A percentile compares a stretch with the other conserved stretches of the same genome.
Evolutionary conservation across 768 basidiomycete genomes (phyloP).

Genomic region (Boletus subparvulus): DNA sequence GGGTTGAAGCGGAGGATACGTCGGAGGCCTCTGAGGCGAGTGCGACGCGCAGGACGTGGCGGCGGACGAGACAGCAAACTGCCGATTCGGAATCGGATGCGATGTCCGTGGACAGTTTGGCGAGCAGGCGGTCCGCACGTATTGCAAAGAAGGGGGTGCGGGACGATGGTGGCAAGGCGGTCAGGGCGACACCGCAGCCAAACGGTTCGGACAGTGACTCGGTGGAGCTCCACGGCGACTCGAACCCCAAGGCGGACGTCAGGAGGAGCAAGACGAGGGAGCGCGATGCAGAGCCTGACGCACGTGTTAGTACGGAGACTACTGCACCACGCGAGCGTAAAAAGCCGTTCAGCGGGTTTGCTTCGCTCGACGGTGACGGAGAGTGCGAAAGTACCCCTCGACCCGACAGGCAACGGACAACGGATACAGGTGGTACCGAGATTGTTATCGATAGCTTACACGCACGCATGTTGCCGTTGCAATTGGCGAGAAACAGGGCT

Average conservation of each 20-base stretch:
- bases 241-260: not conserved
- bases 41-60: slow-evolving; percentile 1
- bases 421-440: not conserved
- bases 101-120: slow-evolving; percentile 29
- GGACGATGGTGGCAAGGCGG: not conserved
- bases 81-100: slow-evolving; percentile 25
- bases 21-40: slow-evolving; percentile 12
- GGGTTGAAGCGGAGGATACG: not conserved
- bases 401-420: slow-evolving; percentile 10
- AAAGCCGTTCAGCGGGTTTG: not conserved
- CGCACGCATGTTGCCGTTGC: slow-evolving; percentile 14
- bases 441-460: not conserved
- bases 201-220: slow-evolving; percentile 5
- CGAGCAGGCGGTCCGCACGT: slow-evolving; percentile 11
- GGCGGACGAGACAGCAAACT: not conserved
- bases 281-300: not conserved
- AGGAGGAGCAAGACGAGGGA: not conserved
- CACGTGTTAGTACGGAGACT: not conserved
- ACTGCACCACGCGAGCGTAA: not conserved
- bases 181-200: not conserved
- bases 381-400: slow-evolving; percentile 28
- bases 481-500: slow-evolving; percentile 15
- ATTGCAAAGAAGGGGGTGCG: not conserved
- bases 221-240: not conserved
- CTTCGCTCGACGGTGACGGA: slow-evolving; percentile 1